phyloP scores from a whole-genome alignment of 208 protist genomes.

The Crithidia sp. region DNA sequence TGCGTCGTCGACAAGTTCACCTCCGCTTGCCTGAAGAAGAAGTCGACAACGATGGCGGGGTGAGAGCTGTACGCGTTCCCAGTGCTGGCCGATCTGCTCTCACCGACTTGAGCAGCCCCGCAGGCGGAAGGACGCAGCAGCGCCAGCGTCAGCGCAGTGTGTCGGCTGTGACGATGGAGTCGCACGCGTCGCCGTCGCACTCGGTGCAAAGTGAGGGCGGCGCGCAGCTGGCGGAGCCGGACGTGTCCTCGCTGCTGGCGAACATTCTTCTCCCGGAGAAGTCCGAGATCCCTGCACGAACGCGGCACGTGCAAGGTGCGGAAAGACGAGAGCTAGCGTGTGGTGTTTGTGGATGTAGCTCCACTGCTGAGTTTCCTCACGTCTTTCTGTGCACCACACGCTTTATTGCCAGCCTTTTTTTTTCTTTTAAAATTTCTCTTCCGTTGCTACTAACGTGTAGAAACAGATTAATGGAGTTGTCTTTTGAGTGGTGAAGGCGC shows the following conservation, averaged over 20 bases:
- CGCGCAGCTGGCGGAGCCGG: conserved; percentile 33
- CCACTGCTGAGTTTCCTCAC: neutral
- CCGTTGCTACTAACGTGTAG: no score
- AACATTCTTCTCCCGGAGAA: neutral
- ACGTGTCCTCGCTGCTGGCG: conserved; percentile 22
- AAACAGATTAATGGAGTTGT: no score
- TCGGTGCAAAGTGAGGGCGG: conserved; percentile 6
- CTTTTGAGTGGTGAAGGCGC: no score
- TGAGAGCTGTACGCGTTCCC: neutral
- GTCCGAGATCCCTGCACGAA: neutral
- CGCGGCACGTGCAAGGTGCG: neutral
- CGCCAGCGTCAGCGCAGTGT: neutral
- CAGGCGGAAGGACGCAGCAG: neutral
- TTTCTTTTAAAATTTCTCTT: neutral
- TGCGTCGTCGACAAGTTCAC: conserved; percentile 6
- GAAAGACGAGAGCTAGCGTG: no score
- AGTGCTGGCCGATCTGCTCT: neutral
- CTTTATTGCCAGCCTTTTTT: neutral
- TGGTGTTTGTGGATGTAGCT: no score
- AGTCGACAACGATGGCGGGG: no score
- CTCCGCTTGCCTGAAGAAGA: conserved; percentile 1
- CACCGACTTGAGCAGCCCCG: no score
- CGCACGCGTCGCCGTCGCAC: neutral
- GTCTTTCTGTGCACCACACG: neutral
- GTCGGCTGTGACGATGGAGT: conserved; percentile 31